Conservation (phyloP, 179 eudicot genomes). For the Sideroxylon spinosum region DNA sequence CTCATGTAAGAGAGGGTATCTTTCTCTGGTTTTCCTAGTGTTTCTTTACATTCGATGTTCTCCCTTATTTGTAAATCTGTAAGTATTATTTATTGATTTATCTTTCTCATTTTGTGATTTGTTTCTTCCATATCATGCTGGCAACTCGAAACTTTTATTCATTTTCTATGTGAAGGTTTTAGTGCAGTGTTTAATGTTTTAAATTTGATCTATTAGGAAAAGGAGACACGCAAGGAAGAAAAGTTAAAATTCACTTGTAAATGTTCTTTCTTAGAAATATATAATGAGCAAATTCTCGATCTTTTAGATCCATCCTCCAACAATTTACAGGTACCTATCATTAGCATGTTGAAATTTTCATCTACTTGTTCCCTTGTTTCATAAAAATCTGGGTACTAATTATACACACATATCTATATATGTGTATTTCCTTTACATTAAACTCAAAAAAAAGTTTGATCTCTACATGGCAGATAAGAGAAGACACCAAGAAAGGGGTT, state of each 20-base stretch:
- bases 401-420: neutral
- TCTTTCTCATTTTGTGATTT: neutral
- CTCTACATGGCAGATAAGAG: conserved; percentile 61
- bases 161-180: neutral
- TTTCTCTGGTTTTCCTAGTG: neutral
- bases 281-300: conserved; percentile 94
- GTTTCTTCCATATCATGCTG: neutral
- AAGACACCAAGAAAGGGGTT: conserved; percentile 91
- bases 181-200: neutral
- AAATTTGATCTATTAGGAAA: conserved; percentile 54
- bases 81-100: neutral
- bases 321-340: conserved; percentile 64
- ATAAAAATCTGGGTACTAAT: neutral
- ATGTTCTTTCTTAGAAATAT: conserved; percentile 95
- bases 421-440: neutral
- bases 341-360: conserved; percentile 4
- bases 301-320: conserved; percentile 78
- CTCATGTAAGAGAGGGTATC: neutral
- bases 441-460: neutral
- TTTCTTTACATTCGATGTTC: neutral
- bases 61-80: neutral
- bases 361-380: neutral
- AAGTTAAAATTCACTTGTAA: conserved; percentile 77
- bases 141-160: neutral
- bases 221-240: conserved; percentile 91